These are phyloP conservation scores for Cruciata laevipes DNA, from an alignment of 257 asterid genomes.

Conservation along the genomic window DNA sequence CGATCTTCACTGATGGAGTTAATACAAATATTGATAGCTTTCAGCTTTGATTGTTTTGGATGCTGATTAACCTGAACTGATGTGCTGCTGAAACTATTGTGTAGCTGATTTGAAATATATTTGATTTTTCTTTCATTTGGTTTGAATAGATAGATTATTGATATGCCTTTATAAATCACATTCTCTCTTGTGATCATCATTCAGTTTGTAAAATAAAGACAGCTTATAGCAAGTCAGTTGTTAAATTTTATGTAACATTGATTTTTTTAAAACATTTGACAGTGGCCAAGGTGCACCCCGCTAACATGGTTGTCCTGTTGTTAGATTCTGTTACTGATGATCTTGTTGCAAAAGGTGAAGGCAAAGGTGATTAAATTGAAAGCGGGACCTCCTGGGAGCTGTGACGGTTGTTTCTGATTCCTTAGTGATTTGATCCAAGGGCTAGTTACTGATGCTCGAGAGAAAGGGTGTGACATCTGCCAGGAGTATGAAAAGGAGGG, in stretches of 20 bases:
- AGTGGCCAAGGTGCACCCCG: conserved; percentile 93
- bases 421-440: conserved; percentile 84
- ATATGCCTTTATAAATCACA: too few species aligned
- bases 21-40: too few species aligned
- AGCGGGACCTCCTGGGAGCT: conserved; percentile 67
- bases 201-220: too few species aligned
- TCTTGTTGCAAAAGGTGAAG: conserved; percentile 71
- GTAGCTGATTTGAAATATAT: too few species aligned
- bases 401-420: conserved; percentile 88
- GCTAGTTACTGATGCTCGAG: conserved; percentile 74
- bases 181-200: too few species aligned
- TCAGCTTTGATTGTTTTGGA: neutral
- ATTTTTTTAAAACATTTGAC: conserved; percentile 9
- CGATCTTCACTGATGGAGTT: too few species aligned
- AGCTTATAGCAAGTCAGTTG: too few species aligned
- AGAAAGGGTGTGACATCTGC: conserved; percentile 69
- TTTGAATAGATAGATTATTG: too few species aligned
- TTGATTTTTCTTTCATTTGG: too few species aligned
- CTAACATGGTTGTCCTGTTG: conserved; percentile 81
- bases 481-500: conserved; percentile 92
- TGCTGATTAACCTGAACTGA: too few species aligned
- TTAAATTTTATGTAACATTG: neutral
- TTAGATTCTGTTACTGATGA: conserved; percentile 78
- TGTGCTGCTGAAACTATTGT: too few species aligned
- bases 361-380: conserved; percentile 64